phyloP scores from a whole-genome alignment of 2,329 filamentous ascomycete species.

The Paecilomyces sp. region DNA sequence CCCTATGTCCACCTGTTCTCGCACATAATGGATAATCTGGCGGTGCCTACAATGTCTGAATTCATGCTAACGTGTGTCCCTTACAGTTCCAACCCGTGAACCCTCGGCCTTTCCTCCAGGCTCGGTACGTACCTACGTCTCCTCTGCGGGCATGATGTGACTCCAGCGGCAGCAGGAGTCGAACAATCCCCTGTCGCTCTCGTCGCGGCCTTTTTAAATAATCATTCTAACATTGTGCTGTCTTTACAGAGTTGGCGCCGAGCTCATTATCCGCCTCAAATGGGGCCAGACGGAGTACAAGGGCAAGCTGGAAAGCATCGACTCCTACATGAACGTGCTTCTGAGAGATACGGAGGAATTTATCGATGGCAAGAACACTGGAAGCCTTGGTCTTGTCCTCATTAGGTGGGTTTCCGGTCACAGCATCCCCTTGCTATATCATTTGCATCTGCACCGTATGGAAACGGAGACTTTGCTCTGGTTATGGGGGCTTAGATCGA shows the following conservation, averaged over 20 bases:
- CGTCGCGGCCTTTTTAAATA: not conserved
- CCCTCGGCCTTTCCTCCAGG: constrained; percentile 92
- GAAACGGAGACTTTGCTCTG: not conserved
- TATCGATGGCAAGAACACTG: constrained; percentile 78
- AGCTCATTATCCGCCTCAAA: constrained; percentile 88
- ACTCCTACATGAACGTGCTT: constrained; percentile 99
- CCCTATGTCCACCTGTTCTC: not conserved
- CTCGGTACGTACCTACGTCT: constrained; percentile 54
- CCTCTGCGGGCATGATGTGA: not conserved
- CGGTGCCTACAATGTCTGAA: not conserved
- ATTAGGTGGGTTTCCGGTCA: constrained; percentile 59
- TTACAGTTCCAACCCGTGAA: constrained; percentile 84
- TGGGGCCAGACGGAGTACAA: constrained; percentile 99
- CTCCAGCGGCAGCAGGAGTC: not conserved
- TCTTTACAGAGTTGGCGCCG: constrained; percentile 70
- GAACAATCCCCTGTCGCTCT: not conserved
- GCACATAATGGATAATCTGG: constrained; percentile 7
- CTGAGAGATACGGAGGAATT: constrained; percentile 86
- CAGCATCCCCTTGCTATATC: not conserved
- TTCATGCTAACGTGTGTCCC: constrained; percentile 12
- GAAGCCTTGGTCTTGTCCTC: constrained; percentile 79
- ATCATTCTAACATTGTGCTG: not conserved
- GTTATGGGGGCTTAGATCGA: not conserved
- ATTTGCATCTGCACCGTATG: not conserved
- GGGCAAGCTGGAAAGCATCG: constrained; percentile 82